Evolutionary conservation across 2,329 filamentous ascomycete genomes (phyloP).

Genomic region (Aspergillus clavatus): DNA sequence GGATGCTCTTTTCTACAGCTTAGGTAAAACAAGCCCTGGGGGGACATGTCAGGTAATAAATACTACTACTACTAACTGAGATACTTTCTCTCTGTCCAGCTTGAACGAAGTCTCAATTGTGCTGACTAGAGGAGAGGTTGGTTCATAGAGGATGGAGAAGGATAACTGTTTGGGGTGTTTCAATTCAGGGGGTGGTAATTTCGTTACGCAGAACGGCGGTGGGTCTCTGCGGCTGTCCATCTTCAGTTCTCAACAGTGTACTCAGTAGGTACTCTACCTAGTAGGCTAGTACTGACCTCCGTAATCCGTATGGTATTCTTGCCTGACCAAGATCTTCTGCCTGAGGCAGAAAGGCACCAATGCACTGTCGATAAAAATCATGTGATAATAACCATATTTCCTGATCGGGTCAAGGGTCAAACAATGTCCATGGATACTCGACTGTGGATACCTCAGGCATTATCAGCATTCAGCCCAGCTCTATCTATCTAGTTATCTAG

Average conservation of each 20-base stretch:
- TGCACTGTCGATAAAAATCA: neutral
- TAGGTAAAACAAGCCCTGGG: neutral
- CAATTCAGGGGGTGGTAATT: neutral
- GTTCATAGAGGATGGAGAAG: too few species aligned
- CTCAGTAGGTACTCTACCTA: too few species aligned
- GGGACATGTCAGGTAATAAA: too few species aligned
- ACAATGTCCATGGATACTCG: neutral
- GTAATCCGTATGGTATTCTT: neutral
- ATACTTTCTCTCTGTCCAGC: neutral
- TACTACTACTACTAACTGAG: too few species aligned
- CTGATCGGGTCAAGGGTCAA: too few species aligned
- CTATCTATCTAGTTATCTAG: neutral
- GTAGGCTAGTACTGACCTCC: too few species aligned
- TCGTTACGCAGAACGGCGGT: neutral
- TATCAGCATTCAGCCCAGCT: neutral
- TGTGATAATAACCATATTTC: neutral
- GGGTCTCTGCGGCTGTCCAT: neutral
- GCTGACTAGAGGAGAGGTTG: too few species aligned
- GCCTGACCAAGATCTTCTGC: neutral
- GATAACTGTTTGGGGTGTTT: neutral
- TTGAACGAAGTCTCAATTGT: too few species aligned
- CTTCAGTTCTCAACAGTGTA: too few species aligned
- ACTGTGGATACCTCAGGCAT: neutral
- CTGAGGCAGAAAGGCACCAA: neutral
- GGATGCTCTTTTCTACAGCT: neutral